Conservation (phyloP, 2,329 filamentous ascomycete genomes). For the Trichoderma pleuroti region DNA sequence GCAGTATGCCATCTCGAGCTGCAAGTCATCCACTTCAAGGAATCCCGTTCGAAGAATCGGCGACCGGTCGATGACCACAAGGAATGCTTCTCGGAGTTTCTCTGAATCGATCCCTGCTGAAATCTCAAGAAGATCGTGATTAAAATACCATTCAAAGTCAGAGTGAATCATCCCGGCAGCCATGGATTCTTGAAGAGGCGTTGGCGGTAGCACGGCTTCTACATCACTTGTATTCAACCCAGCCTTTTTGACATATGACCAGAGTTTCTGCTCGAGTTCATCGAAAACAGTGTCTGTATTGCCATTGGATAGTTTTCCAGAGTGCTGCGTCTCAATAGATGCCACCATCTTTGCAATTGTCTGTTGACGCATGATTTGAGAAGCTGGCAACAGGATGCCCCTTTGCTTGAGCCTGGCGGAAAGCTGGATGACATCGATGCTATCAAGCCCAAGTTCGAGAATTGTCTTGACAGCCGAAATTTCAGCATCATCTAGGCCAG, state of each 20-base stretch:
- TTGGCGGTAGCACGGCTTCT: slow-evolving; percentile 66
- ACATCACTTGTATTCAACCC: slow-evolving; percentile 39
- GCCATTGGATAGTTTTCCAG: neutral
- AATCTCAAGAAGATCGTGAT: slow-evolving; percentile 72
- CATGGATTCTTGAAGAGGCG: slow-evolving; percentile 84
- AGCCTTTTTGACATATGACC: slow-evolving; percentile 34
- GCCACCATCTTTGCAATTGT: slow-evolving; percentile 60
- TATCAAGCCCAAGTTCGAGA: slow-evolving; percentile 82
- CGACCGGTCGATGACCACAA: slow-evolving; percentile 52
- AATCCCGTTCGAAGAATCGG: slow-evolving; percentile 78
- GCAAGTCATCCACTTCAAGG: slow-evolving; percentile 58
- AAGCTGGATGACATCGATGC: slow-evolving; percentile 85
- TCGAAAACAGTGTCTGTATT: slow-evolving; percentile 15
- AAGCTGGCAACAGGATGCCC: slow-evolving; percentile 63
- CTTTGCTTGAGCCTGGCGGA: slow-evolving; percentile 64
- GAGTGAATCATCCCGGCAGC: slow-evolving; percentile 77
- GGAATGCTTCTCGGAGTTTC: slow-evolving; percentile 60
- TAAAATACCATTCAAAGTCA: slow-evolving; percentile 74
- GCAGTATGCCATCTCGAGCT: slow-evolving; percentile 48
- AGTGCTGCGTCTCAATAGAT: slow-evolving; percentile 13
- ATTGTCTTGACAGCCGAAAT: slow-evolving; percentile 62
- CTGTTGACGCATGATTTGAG: slow-evolving; percentile 69
- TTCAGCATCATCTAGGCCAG: slow-evolving; percentile 46
- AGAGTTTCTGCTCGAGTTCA: slow-evolving; percentile 35
- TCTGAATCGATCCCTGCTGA: slow-evolving; percentile 49